Conservation (phyloP, 768 basidiomycete genomes). For the Leucocoprinus birnbaumii region DNA sequence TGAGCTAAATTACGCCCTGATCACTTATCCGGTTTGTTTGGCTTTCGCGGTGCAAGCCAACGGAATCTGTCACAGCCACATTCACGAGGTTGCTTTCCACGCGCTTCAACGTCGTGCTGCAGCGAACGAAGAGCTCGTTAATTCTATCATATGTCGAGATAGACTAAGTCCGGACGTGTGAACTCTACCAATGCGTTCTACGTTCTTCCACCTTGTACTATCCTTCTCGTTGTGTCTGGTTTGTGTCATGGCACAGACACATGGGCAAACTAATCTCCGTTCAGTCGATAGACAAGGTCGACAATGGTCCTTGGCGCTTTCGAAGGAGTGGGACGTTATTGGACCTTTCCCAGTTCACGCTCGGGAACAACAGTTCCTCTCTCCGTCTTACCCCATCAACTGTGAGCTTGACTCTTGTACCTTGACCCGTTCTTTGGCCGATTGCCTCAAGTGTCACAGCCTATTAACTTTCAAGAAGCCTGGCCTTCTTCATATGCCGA, state of each 20-base stretch:
- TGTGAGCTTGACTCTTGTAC: constrained; percentile 33
- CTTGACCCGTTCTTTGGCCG: constrained; percentile 2
- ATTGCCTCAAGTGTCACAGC: constrained; percentile 40
- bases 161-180: no score
- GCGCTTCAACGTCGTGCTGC: no score
- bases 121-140: no score
- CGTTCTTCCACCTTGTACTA: background rate
- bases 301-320: constrained; percentile 24
- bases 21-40: constrained; percentile 3
- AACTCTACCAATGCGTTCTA: background rate
- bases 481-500: constrained; percentile 75
- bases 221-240: background rate
- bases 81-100: background rate
- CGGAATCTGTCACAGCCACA: background rate
- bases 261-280: background rate
- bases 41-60: background rate
- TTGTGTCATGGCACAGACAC: background rate
- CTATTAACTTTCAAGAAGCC: constrained; percentile 42
- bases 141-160: no score
- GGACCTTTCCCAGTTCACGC: constrained; percentile 86
- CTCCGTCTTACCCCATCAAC: constrained; percentile 70
- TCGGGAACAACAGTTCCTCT: constrained; percentile 80
- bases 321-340: constrained; percentile 48
- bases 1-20: constrained; percentile 2
- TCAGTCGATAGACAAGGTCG: background rate